phyloP scores from a whole-genome alignment of 2,329 filamentous ascomycete species.

The Xylaria sp. region DNA sequence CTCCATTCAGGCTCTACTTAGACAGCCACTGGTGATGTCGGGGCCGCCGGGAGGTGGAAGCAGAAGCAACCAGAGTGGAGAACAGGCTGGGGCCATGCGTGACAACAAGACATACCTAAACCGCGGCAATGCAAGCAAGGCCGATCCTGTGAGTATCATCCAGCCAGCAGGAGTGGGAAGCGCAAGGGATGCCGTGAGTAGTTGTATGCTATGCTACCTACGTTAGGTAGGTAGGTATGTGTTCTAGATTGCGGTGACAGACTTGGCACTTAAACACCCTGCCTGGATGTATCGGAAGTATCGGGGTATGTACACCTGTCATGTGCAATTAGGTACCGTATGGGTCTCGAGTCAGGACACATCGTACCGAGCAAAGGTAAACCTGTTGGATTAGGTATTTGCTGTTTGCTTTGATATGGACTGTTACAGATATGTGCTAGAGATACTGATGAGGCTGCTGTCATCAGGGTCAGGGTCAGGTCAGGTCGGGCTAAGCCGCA shows the following conservation, averaged over 20 bases:
- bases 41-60: slow-evolving; percentile 15
- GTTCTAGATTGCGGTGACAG: neutral
- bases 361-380: too few relatives aligned
- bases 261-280: neutral
- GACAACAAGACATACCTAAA: slow-evolving; percentile 4
- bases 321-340: neutral
- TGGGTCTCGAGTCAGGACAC: too few relatives aligned
- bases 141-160: slow-evolving; percentile 9
- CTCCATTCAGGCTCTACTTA: slow-evolving; percentile 15
- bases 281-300: neutral
- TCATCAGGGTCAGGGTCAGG: too few relatives aligned
- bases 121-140: slow-evolving; percentile 11
- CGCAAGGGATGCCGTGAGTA: neutral
- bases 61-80: slow-evolving; percentile 6
- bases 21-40: slow-evolving; percentile 11
- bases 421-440: too few relatives aligned
- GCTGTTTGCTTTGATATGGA: too few relatives aligned
- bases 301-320: neutral
- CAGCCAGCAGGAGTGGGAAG: neutral
- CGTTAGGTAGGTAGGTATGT: neutral
- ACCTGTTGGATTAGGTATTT: too few relatives aligned
- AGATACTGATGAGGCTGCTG: too few relatives aligned
- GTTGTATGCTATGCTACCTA: too few relatives aligned
- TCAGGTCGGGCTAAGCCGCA: too few relatives aligned
- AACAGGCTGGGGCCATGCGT: neutral